Evolutionary conservation across 352 stramenopile species (phyloP), one percentile per base, ranked within the genome.

Genomic region (Pythium brachiatum): DNA sequence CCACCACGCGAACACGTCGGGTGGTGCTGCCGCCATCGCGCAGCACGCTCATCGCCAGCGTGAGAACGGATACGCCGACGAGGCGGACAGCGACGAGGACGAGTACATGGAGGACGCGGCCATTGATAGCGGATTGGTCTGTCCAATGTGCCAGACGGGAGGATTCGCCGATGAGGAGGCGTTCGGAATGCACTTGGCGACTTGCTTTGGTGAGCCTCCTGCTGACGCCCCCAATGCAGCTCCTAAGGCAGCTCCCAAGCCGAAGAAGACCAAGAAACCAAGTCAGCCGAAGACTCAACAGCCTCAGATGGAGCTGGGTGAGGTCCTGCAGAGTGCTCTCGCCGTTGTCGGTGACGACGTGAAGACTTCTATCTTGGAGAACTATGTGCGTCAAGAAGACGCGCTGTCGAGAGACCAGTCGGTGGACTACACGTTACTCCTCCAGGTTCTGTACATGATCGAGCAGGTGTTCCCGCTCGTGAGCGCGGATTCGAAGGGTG

Each of bases 111-210:
- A 51, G 0, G 62, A 67, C 57, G 62, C 53, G 9, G 62, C 60
- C 0, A 68, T 93, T 43, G 68, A 73, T 55, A 65, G 39, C 15
- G 74, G 69, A 0, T 67, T 96, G 36, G 63, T 76, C 12, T 98
- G 92, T 61, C 80, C 90, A 6, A 84, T 97, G 71, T 98, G 92
- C 70, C 79, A 81, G 34, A 64, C 73, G 31, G 44, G 44, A 13
- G 79, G 79, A 12, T 95, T 98, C 63, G 62, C 66, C 11, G 77
- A 84, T 61, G 83, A 89, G 56, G 89, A 95, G 60, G 84, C 90
- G 41, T 92, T 98, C 46, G 90, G 90, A 16, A 87, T 84, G 59
- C 89, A 97, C 55, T 79, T 91, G 7, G 89, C 85, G 8, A 91
- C 75, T 25, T 97, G 91, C 64, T 88, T 89, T 60, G 83, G 86